Evolutionary conservation across 192 early-diverging fungal genomes (phyloP), one percentile per base, ranked within the genome.

Genomic region (Lobosporangium transversale): DNA sequence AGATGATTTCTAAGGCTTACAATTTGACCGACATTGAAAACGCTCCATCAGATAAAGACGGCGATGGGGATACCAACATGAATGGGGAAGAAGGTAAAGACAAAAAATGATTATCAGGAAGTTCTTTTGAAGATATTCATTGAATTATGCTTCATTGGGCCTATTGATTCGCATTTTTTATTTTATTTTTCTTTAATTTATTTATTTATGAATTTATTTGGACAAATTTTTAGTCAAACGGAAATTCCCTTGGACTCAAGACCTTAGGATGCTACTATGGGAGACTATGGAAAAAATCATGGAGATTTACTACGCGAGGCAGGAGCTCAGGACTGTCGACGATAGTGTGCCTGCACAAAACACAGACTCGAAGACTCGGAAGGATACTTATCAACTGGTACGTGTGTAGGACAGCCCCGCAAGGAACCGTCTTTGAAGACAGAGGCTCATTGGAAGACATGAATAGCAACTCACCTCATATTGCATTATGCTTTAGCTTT

Each of bases 361-460:
- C 4, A 53, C 82, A 4, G 80, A 85, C 65, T 79, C 69, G 1
- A 80, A 80, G 36, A 81, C 70, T 12, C 48, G 86, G 43, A 85
- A 85, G 32, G 64, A 71, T 31, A 71, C 85, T 27, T 87, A 87
- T 58, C 79, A 82, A 68, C 45, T 62, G 27, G 86, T 87, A 84
- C 51, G 68, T 43, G 18, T n/a, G n/a, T n/a, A n/a, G n/a, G n/a
- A n/a, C n/a, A n/a, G n/a, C n/a, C n/a, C n/a, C n/a, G n/a, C n/a
- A n/a, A n/a, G n/a, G n/a, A n/a, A n/a, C n/a, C n/a, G n/a, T n/a
- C n/a, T n/a, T n/a, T n/a, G n/a, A n/a, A n/a, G n/a, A n/a, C n/a
- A n/a, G n/a, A n/a, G n/a, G n/a, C n/a, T n/a, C n/a, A n/a, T n/a
- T n/a, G n/a, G n/a, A n/a, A n/a, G n/a, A n/a, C n/a, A n/a, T n/a